Evolutionary conservation across 2,329 filamentous ascomycete genomes (phyloP), one percentile per base, ranked within the genome.

Genomic region (Metarhizium anisopliae): DNA sequence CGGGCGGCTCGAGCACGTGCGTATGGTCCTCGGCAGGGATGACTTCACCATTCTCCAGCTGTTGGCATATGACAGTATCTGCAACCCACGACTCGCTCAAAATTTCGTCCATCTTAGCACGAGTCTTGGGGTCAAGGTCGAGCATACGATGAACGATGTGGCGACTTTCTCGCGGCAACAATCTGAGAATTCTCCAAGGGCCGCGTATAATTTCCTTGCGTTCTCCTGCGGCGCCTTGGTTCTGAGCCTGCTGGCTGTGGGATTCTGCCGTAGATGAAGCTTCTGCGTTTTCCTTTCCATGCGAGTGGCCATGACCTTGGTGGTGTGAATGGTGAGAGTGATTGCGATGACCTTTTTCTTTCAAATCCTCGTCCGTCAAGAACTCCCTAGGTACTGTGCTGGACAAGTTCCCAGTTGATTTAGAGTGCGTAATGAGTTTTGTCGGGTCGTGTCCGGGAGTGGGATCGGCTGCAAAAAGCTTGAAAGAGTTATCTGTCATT

Each of bases 101-200:
- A 18, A 99, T 89, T 65, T 99, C 91, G 29, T 86, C 79, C 76
- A 99, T 87, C 2, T 82, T 89, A 2, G 91, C 93, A 56, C 94
- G 83, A 61, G 87, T 86, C 66, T 83, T 87, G 0, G 92, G 90
- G 64, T 96, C 84, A 52, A 96, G 79, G 65, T 94, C 90, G 40
- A 99, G 81, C 94, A 99, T 99, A 56, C 89, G 82, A 49, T 90
- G 86, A 55, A 99, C 87, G 59, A 99, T 91, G 67, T 93, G 86
- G 53, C 94, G 80, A 61, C 87, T 95, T 72, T 97, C 94, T 58
- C 93, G 81, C 1, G 94, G 94, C 10, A 99, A 77, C 40, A 97
- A 77, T 47, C 94, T 84, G 35, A 99, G 76, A 47, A 99, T 81
- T 50, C 94, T 83, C 88, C 93, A 95, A 2, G 94, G 94, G 0